These are phyloP conservation scores for Haematococcus lacustris DNA, from an alignment of 139 green algal genomes.

Conservation along the genomic window DNA sequence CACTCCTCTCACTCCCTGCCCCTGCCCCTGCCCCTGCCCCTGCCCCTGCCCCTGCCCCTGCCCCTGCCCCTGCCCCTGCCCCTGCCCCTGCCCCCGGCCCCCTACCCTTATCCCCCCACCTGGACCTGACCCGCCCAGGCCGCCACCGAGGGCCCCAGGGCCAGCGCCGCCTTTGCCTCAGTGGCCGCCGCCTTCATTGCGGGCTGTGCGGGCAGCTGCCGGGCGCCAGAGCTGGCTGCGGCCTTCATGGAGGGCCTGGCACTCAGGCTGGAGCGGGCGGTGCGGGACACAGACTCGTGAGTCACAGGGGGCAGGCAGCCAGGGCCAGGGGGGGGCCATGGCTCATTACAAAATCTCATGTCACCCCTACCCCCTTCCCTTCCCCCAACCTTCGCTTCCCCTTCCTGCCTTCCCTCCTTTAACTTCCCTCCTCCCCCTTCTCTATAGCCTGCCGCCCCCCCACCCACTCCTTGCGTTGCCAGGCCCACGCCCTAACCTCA, in stretches of 20 bases:
- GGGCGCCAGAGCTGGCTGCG: constrained; percentile 37
- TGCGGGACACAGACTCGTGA: not conserved
- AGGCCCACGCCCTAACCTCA: no score
- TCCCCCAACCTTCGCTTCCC: no score
- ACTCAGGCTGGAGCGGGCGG: not conserved
- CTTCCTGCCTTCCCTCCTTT: no score
- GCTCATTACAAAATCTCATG: not conserved
- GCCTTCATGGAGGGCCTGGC: constrained; percentile 39
- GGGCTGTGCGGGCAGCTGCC: constrained; percentile 34
- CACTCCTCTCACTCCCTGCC: no score
- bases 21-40: no score
- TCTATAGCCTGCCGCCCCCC: no score
- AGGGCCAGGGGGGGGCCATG: not conserved
- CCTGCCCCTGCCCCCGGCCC: no score
- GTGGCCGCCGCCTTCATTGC: constrained; percentile 54
- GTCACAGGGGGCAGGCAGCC: not conserved
- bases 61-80: no score
- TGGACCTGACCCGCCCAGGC: constrained; percentile 21
- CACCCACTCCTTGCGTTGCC: no score
- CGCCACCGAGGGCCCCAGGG: constrained; percentile 52
- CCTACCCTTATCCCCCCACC: no score
- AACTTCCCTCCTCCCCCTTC: no score
- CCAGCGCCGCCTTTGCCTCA: constrained; percentile 57
- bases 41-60: no score
- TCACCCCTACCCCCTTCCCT: not conserved